Base-by-base conservation (phyloP, 2,329 filamentous ascomycete genomes). In the Podosphaera aphanis region DNA sequence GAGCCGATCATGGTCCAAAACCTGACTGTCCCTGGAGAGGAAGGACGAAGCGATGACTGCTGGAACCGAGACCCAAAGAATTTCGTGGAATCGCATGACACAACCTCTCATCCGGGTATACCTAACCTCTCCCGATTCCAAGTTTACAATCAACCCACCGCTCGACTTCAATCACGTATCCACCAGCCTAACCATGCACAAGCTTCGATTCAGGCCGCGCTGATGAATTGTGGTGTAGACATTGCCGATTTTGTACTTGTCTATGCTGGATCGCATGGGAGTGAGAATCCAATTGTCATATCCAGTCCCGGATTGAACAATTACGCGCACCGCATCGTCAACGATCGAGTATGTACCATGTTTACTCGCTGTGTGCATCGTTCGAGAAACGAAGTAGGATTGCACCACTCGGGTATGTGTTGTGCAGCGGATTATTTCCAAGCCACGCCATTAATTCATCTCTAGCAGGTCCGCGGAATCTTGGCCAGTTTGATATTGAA, bases 21-120 rank as follows among this genome's bases (percentile, higher is more conserved):
- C 21, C 16, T 42, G 23, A 48, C 39, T 51, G 44, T 44, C 42
- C 49, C 45, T 46, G 47, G 25, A 52, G 51, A 47, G 51, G 55
- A 16, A 27, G 23, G n/a, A 25, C 40, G 40, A 42, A 21, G 23
- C 16, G 25, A 42, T 42, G 37, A 39, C 37, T 42, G 40, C 23
- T 51, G 47, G 47, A 45, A 45, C 41, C 44, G 50, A 21, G 48
- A 44, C 27, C 53, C 55, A 8, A 51, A 52, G 43, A 37, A 51
- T 20, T 53, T 51, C 39, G 44, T 49, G 10, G 52, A 54, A 35
- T 45, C 45, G n/a, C 50, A 49, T 35, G 52, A 55, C 21, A 39
- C 33, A 10, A 18, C 8, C 6, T 42, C 40, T 19, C 40, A 39
- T 16, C 16, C 40, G 19, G 23, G 20, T 29, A 25, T 42, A 27